These are phyloP conservation scores for Pseudogymnoascus sp. DNA, from an alignment of 2,329 filamentous ascomycete genomes.

Conservation along the genomic window DNA sequence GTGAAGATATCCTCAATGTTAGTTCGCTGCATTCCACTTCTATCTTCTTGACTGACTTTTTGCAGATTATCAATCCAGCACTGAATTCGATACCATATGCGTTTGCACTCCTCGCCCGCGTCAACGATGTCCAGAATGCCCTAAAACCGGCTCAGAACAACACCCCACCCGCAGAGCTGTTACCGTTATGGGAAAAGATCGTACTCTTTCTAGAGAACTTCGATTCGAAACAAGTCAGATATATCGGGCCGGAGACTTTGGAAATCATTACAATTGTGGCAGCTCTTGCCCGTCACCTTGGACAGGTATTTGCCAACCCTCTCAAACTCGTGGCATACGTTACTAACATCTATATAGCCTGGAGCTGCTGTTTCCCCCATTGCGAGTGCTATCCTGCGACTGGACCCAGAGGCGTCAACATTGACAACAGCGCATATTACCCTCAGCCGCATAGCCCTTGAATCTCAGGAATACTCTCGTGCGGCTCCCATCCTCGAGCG, in stretches of 20 bases:
- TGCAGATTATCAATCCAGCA: constrained; percentile 39
- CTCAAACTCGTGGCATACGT: background rate
- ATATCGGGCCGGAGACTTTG: constrained; percentile 41
- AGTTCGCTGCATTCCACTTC: constrained; percentile 11
- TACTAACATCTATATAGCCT: constrained; percentile 16
- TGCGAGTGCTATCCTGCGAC: constrained; percentile 46
- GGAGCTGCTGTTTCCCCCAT: constrained; percentile 23
- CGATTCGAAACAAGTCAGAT: constrained; percentile 47
- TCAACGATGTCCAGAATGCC: constrained; percentile 33
- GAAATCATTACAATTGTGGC: constrained; percentile 35
- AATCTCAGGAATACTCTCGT: constrained; percentile 44
- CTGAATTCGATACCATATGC: constrained; percentile 53
- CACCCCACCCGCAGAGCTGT: constrained; percentile 11
- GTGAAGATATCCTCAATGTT: constrained; percentile 33
- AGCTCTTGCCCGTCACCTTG: constrained; percentile 16
- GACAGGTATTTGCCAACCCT: constrained; percentile 18
- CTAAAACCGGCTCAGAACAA: constrained; percentile 16
- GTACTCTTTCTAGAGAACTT: constrained; percentile 34
- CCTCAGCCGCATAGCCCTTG: constrained; percentile 49
- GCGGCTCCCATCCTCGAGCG: constrained; percentile 56
- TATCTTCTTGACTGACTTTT: background rate
- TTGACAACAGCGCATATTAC: constrained; percentile 57
- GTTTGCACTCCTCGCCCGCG: constrained; percentile 43
- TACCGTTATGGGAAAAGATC: constrained; percentile 41
- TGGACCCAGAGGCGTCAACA: constrained; percentile 59